Base-by-base conservation (phyloP, 352 stramenopile species). In the Labyrinthula sp. region DNA sequence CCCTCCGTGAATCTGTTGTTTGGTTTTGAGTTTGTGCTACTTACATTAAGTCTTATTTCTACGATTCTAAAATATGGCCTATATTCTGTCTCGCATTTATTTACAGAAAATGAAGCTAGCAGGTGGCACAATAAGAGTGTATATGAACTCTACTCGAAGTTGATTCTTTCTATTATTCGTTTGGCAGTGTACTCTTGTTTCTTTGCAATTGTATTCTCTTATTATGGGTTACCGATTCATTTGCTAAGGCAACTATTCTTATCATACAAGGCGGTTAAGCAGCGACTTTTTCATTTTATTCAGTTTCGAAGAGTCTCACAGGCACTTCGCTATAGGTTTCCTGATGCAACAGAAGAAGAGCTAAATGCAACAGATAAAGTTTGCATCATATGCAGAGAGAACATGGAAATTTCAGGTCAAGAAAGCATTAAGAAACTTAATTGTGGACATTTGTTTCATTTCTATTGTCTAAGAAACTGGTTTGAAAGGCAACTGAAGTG, bases 401-500 rank as follows among this genome's bases (percentile, higher is more conserved):
- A 15, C 38, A 65, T 24, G 89, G 74, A n/a, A n/a, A n/a, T 24
- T 94, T 84, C 56, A 8, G 48, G 57, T 10, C n/a, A n/a, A n/a
- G n/a, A n/a, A n/a, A n/a, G n/a, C n/a, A n/a, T n/a, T 60, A 95
- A 95, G 57, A 93, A 92, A 59, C 61, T 97, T 12, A 68, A 66
- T n/a, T 97, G 88, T 61, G 76, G 75, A 25, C 88, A 97, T 59
- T 86, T 94, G 37, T 95, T 95, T 59, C 82, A 95, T 57, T 73
- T 92, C 24, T 72, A 88, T 56, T 97, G 89, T 60, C 65, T 97
- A 7, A 82, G 90, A 41, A 90, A 95, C 68, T 97, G 89, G 89
- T 73, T 97, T 10, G 81, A 95, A 50, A 83, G 93, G 43, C 87
- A 96, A 56, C 89, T 96, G 62, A 90, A 77, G 5, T 97, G 87